phyloP scores from a whole-genome alignment of 495 filamentous ascomycete genomes.

The Aspergillus sclerotiicarbonarius region DNA sequence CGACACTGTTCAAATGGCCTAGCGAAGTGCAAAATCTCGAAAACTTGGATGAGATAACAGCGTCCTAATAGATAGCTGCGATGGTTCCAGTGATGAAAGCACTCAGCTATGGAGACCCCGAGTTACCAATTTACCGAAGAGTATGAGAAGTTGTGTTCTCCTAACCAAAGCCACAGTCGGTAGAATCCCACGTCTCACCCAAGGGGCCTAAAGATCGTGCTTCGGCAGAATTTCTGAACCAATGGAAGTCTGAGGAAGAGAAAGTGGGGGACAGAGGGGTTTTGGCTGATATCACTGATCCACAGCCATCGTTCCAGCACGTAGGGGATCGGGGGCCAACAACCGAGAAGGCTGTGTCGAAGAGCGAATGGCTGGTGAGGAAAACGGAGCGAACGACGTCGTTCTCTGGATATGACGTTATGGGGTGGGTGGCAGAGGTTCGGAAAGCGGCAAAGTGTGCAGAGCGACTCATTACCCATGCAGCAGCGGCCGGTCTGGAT shows the following conservation, averaged over 20 bases:
- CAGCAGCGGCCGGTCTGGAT: slow-evolving; percentile 21
- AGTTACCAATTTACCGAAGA: not conserved
- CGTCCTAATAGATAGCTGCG: not conserved
- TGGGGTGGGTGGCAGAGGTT: slow-evolving; percentile 17
- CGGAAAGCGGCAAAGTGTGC: slow-evolving; percentile 22
- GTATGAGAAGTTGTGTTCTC: slow-evolving; percentile 14
- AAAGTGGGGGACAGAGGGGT: slow-evolving; percentile 21
- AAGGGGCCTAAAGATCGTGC: slow-evolving; percentile 15
- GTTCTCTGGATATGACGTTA: slow-evolving; percentile 32
- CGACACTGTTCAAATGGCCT: not conserved
- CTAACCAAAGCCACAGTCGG: not conserved
- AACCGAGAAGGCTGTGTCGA: slow-evolving; percentile 17
- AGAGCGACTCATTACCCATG: slow-evolving; percentile 10
- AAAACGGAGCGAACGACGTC: slow-evolving; percentile 12
- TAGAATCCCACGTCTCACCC: slow-evolving; percentile 14
- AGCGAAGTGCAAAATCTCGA: not conserved
- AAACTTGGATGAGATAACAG: not conserved
- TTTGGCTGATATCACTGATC: slow-evolving; percentile 32
- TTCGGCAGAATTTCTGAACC: slow-evolving; percentile 21
- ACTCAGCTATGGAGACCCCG: not conserved
- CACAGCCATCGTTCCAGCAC: slow-evolving; percentile 24
- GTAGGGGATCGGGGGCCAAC: slow-evolving; percentile 15
- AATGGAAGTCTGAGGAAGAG: slow-evolving; percentile 16
- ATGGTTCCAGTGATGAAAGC: not conserved
- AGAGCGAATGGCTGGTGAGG: slow-evolving; percentile 19